These are phyloP conservation scores for Aphanomyces stellatus DNA, from an alignment of 352 stramenopile species.

Conservation along the genomic window DNA sequence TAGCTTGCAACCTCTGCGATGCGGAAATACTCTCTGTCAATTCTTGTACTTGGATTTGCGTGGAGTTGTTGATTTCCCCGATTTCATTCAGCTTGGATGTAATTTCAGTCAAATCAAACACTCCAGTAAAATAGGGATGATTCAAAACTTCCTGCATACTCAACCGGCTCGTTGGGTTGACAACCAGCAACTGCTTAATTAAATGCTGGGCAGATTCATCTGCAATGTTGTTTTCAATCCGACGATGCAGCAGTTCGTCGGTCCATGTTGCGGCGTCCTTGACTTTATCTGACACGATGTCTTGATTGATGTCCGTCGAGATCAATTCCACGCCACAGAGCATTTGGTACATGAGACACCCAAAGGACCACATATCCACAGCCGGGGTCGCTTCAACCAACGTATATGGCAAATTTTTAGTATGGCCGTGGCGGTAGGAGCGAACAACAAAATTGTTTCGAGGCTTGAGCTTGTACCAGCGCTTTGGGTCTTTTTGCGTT, in stretches of 20 bases:
- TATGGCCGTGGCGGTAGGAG: background rate
- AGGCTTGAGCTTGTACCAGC: no score
- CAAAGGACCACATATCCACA: conserved; percentile 22
- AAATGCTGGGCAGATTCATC: conserved; percentile 15
- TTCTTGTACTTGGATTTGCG: background rate
- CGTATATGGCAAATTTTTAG: background rate
- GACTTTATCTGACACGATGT: conserved; percentile 3
- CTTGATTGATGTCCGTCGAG: conserved; percentile 12
- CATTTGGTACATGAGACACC: conserved; percentile 22
- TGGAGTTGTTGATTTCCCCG: no score
- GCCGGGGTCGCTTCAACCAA: conserved; percentile 1
- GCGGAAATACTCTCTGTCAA: background rate
- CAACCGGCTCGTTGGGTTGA: background rate
- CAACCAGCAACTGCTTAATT: conserved; percentile 2
- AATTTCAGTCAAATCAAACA: background rate
- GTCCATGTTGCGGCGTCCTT: conserved; percentile 18
- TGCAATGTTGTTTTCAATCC: conserved; percentile 8
- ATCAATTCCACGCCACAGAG: background rate
- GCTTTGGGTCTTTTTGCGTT: no score
- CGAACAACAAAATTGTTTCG: background rate
- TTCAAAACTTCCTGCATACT: conserved; percentile 1
- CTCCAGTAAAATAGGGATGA: conserved; percentile 17
- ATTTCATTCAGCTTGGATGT: no score
- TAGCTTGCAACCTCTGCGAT: background rate
- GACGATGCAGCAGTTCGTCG: background rate